Evolutionary conservation across 257 asterid species (phyloP).

Genomic region (Solanum dulcamara): DNA sequence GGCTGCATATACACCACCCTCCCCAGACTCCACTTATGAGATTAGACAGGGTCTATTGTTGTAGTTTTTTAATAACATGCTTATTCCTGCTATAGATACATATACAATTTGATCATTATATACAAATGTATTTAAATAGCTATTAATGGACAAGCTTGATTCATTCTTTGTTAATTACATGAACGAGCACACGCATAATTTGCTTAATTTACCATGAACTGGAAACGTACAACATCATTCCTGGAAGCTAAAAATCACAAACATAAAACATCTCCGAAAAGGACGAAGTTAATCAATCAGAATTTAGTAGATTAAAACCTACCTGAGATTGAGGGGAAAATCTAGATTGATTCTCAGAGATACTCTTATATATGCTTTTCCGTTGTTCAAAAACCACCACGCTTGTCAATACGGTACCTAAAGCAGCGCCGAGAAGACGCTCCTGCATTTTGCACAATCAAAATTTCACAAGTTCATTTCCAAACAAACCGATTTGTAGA

Average conservation of each 20-base stretch:
- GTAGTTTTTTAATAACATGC: neutral
- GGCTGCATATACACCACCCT: neutral
- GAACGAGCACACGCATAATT: neutral
- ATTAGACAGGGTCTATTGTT: neutral
- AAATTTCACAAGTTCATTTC: neutral
- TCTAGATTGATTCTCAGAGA: slow-evolving; percentile 31
- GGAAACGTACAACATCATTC: neutral
- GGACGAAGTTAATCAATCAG: neutral
- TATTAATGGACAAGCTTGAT: neutral
- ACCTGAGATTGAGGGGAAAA: slow-evolving; percentile 23
- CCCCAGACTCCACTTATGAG: neutral
- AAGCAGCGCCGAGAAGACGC: slow-evolving; percentile 76
- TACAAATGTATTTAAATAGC: neutral
- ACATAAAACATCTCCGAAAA: neutral
- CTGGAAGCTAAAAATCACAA: neutral
- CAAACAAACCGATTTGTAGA: neutral
- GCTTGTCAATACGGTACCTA: slow-evolving; percentile 49
- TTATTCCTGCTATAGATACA: neutral
- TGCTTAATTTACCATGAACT: neutral
- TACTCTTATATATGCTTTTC: slow-evolving; percentile 37
- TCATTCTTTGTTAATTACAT: neutral
- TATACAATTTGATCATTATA: neutral
- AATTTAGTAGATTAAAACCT: neutral
- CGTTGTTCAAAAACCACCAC: slow-evolving; percentile 55
- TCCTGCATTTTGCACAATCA: slow-evolving; percentile 34